Evolutionary conservation across 257 asterid species (phyloP).

Genomic region (Solanum tarapatanum): DNA sequence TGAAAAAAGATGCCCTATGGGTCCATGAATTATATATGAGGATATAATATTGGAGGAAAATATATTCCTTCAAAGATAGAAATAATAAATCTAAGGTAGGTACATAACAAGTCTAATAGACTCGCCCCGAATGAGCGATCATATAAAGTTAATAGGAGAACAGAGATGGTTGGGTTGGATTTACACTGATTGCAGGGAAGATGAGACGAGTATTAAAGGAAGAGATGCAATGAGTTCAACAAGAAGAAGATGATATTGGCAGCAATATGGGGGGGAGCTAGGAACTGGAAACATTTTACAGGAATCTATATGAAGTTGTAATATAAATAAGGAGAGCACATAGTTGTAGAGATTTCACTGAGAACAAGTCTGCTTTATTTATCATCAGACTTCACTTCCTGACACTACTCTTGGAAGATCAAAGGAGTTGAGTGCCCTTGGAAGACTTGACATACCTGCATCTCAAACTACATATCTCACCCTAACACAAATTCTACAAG

Average conservation of each 20-base stretch:
- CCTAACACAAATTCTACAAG: background rate
- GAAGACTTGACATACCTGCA: background rate
- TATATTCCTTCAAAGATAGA: background rate
- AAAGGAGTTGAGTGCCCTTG: background rate
- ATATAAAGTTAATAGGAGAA: background rate
- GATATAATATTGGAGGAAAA: background rate
- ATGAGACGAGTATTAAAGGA: no score
- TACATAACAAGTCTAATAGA: no score
- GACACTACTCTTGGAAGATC: background rate
- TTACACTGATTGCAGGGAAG: background rate
- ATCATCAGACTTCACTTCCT: background rate
- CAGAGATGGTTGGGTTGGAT: background rate
- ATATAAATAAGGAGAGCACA: background rate
- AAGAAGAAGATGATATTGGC: background rate
- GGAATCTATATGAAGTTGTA: no score
- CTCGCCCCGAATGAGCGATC: background rate
- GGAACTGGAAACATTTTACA: no score
- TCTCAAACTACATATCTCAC: background rate
- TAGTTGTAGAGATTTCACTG: background rate
- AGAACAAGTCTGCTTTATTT: background rate
- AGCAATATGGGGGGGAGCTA: no score
- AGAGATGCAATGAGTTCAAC: background rate
- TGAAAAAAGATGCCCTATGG: background rate
- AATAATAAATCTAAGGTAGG: no score
- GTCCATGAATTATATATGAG: background rate